Conservation (phyloP, 805 yeast genomes). For the Cyberlindnera misumaiensis region DNA sequence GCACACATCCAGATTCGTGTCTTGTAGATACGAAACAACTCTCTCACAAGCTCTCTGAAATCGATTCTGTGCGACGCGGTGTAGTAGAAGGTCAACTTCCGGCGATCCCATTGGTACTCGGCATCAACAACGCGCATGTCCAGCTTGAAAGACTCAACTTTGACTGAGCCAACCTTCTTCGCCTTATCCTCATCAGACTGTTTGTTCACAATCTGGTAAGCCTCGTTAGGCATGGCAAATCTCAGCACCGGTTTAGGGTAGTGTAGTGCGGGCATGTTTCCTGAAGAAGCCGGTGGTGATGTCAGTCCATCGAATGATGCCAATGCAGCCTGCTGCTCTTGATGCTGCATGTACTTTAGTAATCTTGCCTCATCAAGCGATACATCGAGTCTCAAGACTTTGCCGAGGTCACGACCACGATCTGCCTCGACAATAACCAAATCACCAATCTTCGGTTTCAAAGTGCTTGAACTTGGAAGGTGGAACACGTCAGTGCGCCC, state of each 20-base stretch:
- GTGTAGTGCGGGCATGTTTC: constrained; percentile 19
- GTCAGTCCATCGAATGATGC: constrained; percentile 19
- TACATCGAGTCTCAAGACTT: constrained; percentile 60
- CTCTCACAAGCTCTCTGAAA: constrained; percentile 67
- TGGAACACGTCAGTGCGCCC: constrained; percentile 76
- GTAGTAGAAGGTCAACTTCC: constrained; percentile 69
- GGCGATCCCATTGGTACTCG: constrained; percentile 77
- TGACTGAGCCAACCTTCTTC: constrained; percentile 20
- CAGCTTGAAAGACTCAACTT: constrained; percentile 16
- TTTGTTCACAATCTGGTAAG: constrained; percentile 53
- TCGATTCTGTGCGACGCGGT: constrained; percentile 63
- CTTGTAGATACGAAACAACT: constrained; percentile 66
- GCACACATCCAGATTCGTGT: constrained; percentile 86
- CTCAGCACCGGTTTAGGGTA: constrained; percentile 70
- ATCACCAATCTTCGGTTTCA: constrained; percentile 48
- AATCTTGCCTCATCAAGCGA: constrained; percentile 61
- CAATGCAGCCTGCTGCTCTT: constrained; percentile 56
- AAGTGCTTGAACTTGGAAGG: constrained; percentile 32
- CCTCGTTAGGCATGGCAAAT: constrained; percentile 70
- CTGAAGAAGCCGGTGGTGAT: constrained; percentile 5
- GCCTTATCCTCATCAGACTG: constrained; percentile 71
- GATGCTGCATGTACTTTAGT: constrained; percentile 67
- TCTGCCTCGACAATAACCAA: constrained; percentile 79
- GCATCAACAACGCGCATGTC: constrained; percentile 60
- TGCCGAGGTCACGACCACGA: constrained; percentile 76